Base-by-base conservation (phyloP, 1,284 basidiomycete species). In the Ceratobasidium sp. region DNA sequence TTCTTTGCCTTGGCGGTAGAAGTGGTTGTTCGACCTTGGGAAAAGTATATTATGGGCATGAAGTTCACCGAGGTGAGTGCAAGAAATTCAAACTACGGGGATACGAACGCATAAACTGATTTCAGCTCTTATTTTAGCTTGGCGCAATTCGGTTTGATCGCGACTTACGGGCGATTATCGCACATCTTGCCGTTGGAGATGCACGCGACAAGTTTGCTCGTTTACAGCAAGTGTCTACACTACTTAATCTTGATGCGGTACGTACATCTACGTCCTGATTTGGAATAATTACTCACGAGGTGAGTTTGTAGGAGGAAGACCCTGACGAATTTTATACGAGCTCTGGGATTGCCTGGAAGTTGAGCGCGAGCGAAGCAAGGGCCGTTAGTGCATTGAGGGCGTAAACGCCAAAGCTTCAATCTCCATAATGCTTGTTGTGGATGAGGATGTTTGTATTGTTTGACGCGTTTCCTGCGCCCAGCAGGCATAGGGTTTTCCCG, bases 71-170 rank as follows among this genome's bases (percentile, higher is more conserved):
- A 99, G 88, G 94, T 93, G 80, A 54, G 86, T n/a, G 11, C 23
- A n/a, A 15, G 13, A 1, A 28, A 28, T 80, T 78, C 65, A 20
- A 10, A 17, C 58, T 45, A 64, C 42, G 11, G 8, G 58, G 5
- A 11, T 71, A 51, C 42, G 47, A 20, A 13, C 63, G 2, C 58
- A 45, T 45, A 45, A 74, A 10, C 64, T 64, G 51, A 66, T 28
- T 56, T 23, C 49, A 61, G 54, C 17, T 60, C 66, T 54, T 37
- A 67, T 54, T n/a, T 45, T 35, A 98, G 94, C 89, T 99, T 68
- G 98, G 98, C n/a, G 97, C 97, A 1, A 92, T 99, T 77, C 93
- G 96, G 17, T 98, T 98, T 82, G 98, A 99, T 82, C 91, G 94
- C 37, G 98, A 99, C 83, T 85, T 99, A 51, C 89, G 98, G 45